Conservation (phyloP, 179 eudicot species). For the Camellia oleifera region DNA sequence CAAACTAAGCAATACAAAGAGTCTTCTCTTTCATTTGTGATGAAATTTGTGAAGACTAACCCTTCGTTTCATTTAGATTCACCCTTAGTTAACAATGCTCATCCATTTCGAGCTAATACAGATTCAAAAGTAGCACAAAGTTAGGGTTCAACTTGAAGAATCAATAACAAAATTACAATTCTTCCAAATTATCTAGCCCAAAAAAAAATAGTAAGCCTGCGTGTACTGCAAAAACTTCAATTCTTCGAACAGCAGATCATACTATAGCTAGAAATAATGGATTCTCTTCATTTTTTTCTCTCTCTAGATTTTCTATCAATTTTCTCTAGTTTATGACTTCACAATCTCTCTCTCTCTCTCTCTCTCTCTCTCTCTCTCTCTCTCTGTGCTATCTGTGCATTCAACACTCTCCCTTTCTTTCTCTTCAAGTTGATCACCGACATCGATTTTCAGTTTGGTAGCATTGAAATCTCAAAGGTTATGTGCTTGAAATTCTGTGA, state of each 20-base stretch:
- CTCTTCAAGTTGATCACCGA: not conserved
- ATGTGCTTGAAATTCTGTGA: not conserved
- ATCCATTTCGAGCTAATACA: constrained; percentile 4
- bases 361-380: no score
- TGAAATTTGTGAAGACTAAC: constrained; percentile 42
- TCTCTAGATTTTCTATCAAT: not conserved
- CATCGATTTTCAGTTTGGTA: constrained; percentile 1
- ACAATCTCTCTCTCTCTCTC: not conserved
- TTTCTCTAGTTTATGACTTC: not conserved
- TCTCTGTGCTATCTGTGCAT: no score
- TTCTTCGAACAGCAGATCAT: not conserved
- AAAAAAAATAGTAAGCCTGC: not conserved
- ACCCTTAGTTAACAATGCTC: constrained; percentile 7
- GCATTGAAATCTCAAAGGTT: not conserved
- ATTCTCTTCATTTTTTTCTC: not conserved
- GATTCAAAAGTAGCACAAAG: not conserved
- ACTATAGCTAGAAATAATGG: not conserved
- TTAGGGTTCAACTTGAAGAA: not conserved
- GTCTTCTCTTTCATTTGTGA: constrained; percentile 44
- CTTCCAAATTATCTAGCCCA: not conserved
- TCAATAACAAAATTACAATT: not conserved
- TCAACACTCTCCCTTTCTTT: not conserved
- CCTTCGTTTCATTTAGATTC: constrained; percentile 52
- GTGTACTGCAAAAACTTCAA: not conserved
- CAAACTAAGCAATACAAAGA: constrained; percentile 33